Evolutionary conservation across 805 yeast genomes (phyloP).

Genomic region (Maudiozyma turicensis): DNA sequence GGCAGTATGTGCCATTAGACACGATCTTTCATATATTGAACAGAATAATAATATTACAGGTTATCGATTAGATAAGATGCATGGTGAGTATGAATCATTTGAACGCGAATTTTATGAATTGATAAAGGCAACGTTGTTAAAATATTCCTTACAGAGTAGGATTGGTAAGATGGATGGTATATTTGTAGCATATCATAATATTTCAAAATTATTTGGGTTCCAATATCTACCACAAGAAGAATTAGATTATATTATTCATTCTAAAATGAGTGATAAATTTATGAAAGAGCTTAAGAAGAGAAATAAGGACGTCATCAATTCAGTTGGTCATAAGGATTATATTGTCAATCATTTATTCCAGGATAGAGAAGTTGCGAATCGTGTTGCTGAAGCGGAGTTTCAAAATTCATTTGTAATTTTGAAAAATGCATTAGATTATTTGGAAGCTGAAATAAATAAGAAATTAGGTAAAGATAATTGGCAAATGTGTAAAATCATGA

Average conservation of each 20-base stretch:
- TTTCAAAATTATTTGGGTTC: slow-evolving; percentile 74
- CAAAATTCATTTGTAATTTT: slow-evolving; percentile 47
- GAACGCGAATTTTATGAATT: slow-evolving; percentile 74
- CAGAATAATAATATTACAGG: slow-evolving; percentile 44
- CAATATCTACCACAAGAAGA: slow-evolving; percentile 72
- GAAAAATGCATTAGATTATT: slow-evolving; percentile 33
- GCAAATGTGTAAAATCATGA: slow-evolving; percentile 17
- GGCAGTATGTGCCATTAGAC: slow-evolving; percentile 79
- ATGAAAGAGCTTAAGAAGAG: slow-evolving; percentile 9
- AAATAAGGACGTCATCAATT: slow-evolving; percentile 7
- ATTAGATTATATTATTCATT: slow-evolving; percentile 56
- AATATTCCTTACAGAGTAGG: slow-evolving; percentile 84
- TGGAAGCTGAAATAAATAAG: slow-evolving; percentile 24
- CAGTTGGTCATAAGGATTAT: slow-evolving; percentile 17
- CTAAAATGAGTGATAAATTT: slow-evolving; percentile 28
- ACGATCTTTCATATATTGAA: slow-evolving; percentile 58
- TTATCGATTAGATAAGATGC: slow-evolving; percentile 53
- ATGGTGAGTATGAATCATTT: slow-evolving; percentile 69
- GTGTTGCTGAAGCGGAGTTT: slow-evolving; percentile 61
- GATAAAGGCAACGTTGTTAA: slow-evolving; percentile 63
- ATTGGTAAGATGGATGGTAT: slow-evolving; percentile 97
- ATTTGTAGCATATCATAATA: slow-evolving; percentile 83
- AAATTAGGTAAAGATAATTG: slow-evolving; percentile 8
- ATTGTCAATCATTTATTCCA: slow-evolving; percentile 14
- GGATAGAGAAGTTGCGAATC: slow-evolving; percentile 20